Percentiles rank a stretch among this genome's conserved stretches.
Evolutionary conservation across 202 grass and related monocot species (phyloP).

Genomic region (Carex sylvatica): DNA sequence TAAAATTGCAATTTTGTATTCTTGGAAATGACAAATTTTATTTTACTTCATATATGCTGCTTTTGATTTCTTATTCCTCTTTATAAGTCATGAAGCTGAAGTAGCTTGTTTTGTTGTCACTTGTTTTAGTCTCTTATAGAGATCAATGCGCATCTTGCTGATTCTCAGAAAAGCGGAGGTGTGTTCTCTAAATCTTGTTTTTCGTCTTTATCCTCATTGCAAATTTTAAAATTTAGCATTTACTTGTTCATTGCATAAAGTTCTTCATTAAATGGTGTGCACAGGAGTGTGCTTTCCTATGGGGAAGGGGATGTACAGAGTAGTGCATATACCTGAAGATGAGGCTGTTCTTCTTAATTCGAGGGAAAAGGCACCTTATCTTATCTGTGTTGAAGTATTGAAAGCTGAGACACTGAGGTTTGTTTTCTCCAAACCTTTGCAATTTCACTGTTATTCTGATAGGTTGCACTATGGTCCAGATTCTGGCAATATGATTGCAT

Average conservation of each 20-base stretch:
- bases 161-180: slow-evolving; percentile 93
- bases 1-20: neutral
- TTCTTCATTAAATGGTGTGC: slow-evolving; percentile 31
- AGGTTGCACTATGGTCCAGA: neutral
- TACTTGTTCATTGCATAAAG: slow-evolving; percentile 24
- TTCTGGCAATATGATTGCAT: neutral
- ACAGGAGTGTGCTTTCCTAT: slow-evolving; percentile 97
- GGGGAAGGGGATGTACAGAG: slow-evolving; percentile 91
- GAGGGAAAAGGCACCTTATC: slow-evolving; percentile 98
- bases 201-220: slow-evolving; percentile 27
- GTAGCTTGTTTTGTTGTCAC: slow-evolving; percentile 25
- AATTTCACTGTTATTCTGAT: neutral
- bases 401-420: slow-evolving; percentile 90
- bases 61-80: slow-evolving; percentile 10
- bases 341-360: slow-evolving; percentile 96
- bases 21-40: slow-evolving; percentile 20
- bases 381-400: slow-evolving; percentile 98
- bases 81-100: slow-evolving; percentile 21
- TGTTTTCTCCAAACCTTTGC: slow-evolving; percentile 17
- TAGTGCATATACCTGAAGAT: slow-evolving; percentile 95
- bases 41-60: slow-evolving; percentile 14
- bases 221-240: slow-evolving; percentile 17
- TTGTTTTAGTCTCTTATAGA: slow-evolving; percentile 72
- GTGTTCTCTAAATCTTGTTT: slow-evolving; percentile 43
- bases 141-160: slow-evolving; percentile 81